Evolutionary conservation across 768 basidiomycete species (phyloP), one percentile per base, ranked within the genome.

Genomic region (Hemileccinum rubropunctum): DNA sequence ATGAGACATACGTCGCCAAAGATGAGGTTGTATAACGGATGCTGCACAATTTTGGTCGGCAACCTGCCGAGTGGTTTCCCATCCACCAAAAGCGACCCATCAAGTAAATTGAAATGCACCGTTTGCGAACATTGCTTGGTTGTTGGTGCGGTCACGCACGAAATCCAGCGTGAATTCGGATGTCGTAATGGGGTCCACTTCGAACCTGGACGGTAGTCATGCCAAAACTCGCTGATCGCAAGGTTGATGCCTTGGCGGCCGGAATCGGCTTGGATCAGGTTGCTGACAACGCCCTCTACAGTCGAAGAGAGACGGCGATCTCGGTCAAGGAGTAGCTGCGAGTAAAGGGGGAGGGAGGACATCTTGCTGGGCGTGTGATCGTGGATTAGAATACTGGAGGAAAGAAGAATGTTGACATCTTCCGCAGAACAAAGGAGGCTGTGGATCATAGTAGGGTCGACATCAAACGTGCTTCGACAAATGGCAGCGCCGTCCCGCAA

Each of bases 401-500:
- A 59, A 13, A 65, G 35, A n/a, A 63, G 47, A 28, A 54, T 14
- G 0, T 54, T 41, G 14, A 68, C 13, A 27, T 73, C 70, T 13
- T 47, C 45, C 9, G 50, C 45, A 0, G 54, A 56, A n/a, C 15
- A 13, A 15, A 73, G 52, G 5, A 69, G 38, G 3, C 11, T 8
- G 0, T 7, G 44, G 1, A 51, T 21, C 34, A 57, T 12, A 0
- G 18, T 11, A 4, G 48, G 27, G 32, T 58, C 61, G 0, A 67
- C 65, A 28, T 71, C 58, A 11, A 62, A 65, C 0, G 56, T 65
- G 21, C 61, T 58, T 14, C 76, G 65, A 54, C 77, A 78, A 17
- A 66, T 65, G 6, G 62, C 58, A 2, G 74, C 74, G 21, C 67
- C 60, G 42, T 73, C 71, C 18, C 69, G 62, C 26, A 73, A 53